Conservation (phyloP, 345 rosid species). For the Arabidopsis suecica region DNA sequence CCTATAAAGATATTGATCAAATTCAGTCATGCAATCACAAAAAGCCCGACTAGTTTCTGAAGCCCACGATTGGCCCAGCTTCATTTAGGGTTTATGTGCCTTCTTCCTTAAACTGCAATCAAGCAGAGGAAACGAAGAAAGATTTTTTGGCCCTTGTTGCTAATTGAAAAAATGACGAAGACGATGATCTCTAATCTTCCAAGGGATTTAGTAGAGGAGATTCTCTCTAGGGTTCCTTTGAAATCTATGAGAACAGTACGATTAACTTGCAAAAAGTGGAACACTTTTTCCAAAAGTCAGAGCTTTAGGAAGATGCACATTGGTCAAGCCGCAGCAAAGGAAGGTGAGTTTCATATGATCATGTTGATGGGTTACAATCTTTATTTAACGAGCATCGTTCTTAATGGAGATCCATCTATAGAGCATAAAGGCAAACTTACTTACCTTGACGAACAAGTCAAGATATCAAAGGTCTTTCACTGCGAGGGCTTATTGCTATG, state of each 20-base stretch:
- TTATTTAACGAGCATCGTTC: background rate
- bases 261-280: background rate
- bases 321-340: background rate
- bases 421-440: background rate
- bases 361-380: background rate
- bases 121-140: background rate
- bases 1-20: too few relatives aligned
- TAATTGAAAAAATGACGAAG: background rate
- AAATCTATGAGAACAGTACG: background rate
- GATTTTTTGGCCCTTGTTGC: too few relatives aligned
- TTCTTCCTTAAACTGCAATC: background rate
- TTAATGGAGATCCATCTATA: background rate
- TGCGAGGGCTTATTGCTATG: slow-evolving; percentile 7
- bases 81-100: background rate
- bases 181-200: background rate
- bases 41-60: background rate
- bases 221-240: slow-evolving; percentile 6
- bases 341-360: background rate
- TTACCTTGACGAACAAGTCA: background rate
- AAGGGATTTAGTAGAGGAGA: background rate
- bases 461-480: background rate
- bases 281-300: background rate
- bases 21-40: too few relatives aligned
- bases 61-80: background rate
- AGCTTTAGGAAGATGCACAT: background rate